phyloP scores from a whole-genome alignment of 768 basidiomycete genomes.

The Podaxis sp. region DNA sequence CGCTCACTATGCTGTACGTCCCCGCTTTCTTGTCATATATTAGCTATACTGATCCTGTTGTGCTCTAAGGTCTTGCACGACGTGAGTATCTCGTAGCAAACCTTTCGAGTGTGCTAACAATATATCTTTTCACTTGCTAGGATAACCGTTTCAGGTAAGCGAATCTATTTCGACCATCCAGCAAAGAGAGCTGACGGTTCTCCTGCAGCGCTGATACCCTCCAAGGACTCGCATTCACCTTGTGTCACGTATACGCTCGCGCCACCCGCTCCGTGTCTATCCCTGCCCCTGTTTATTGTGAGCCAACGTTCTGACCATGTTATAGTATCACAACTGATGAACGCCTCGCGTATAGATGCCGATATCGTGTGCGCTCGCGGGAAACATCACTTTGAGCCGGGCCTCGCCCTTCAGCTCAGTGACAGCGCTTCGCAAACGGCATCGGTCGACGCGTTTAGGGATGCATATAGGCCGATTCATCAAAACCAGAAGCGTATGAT shows the following conservation, averaged over 20 bases:
- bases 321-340: neutral
- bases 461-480: conserved; percentile 48
- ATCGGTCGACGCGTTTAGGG: conserved; percentile 46
- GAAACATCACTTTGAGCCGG: conserved; percentile 41
- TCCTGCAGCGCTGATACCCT: conserved; percentile 57
- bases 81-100: conserved; percentile 19
- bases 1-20: conserved; percentile 39
- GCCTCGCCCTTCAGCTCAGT: conserved; percentile 39
- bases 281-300: conserved; percentile 78
- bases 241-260: conserved; percentile 77
- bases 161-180: neutral
- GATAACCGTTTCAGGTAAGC: conserved; percentile 59
- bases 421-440: conserved; percentile 37
- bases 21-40: neutral
- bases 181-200: conserved; percentile 10
- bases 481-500: conserved; percentile 32
- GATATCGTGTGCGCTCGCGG: conserved; percentile 58
- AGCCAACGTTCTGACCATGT: conserved; percentile 21
- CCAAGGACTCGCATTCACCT: conserved; percentile 64
- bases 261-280: conserved; percentile 80
- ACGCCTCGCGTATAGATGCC: conserved; percentile 48
- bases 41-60: neutral
- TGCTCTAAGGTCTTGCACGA: conserved; percentile 38
- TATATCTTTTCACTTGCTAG: conserved; percentile 20
- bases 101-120: neutral